Evolutionary conservation across 2,329 filamentous ascomycete species (phyloP).

Genomic region (Clonostachys rhizophaga): DNA sequence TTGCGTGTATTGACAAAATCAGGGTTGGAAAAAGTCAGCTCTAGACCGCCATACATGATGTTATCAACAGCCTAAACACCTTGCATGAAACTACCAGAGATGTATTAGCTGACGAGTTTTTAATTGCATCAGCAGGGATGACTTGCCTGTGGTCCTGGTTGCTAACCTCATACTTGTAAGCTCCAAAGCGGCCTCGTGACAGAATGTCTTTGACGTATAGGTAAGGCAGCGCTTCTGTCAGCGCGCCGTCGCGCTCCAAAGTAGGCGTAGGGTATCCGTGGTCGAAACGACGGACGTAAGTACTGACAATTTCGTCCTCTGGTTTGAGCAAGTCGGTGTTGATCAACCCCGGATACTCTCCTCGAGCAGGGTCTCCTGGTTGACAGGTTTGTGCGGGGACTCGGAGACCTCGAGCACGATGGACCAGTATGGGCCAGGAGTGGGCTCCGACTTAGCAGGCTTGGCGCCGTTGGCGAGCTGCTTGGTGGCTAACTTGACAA

Average conservation of each 20-base stretch:
- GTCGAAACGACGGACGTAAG: slow-evolving; percentile 96
- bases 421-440: slow-evolving; percentile 97
- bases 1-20: slow-evolving; percentile 84
- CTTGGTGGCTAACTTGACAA: slow-evolving; percentile 80
- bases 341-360: slow-evolving; percentile 95
- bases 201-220: slow-evolving; percentile 88
- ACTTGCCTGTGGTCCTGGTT: slow-evolving; percentile 83
- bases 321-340: slow-evolving; percentile 96
- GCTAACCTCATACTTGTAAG: slow-evolving; percentile 94
- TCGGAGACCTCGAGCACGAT: slow-evolving; percentile 99
- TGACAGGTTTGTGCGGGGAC: slow-evolving; percentile 90
- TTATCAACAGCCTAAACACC: slow-evolving; percentile 90
- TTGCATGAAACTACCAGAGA: slow-evolving; percentile 68
- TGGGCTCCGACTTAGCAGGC: slow-evolving; percentile 64
- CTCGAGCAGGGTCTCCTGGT: slow-evolving; percentile 76
- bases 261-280: slow-evolving; percentile 96
- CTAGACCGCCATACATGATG: slow-evolving; percentile 82
- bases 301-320: slow-evolving; percentile 91
- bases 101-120: too few species aligned
- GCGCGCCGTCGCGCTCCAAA: slow-evolving; percentile 90
- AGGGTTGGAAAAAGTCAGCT: slow-evolving; percentile 93
- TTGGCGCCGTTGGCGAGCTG: slow-evolving; percentile 83
- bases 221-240: slow-evolving; percentile 88
- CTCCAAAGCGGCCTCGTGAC: slow-evolving; percentile 94
- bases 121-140: too few species aligned